phyloP scores from a whole-genome alignment of 2,329 filamentous ascomycete genomes.

The Volutella citrinella region DNA sequence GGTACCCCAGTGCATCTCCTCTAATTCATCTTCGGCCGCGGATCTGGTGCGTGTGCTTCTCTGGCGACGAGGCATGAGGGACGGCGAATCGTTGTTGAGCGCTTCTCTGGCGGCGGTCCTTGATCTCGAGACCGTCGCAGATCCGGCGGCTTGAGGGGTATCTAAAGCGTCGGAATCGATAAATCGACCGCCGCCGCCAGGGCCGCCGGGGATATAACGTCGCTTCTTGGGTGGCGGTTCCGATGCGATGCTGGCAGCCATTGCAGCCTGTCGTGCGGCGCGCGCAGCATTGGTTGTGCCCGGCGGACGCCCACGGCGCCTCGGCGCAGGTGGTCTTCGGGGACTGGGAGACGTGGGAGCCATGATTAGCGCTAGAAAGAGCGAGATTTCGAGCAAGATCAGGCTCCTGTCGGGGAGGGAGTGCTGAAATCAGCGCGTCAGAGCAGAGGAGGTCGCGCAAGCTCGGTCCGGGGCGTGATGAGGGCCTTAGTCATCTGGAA shows the following conservation, averaged over 20 bases:
- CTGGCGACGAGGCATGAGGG: conserved; percentile 53
- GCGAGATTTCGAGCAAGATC: too few species aligned
- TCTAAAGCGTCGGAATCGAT: conserved; percentile 69
- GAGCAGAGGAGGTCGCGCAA: conserved; percentile 27
- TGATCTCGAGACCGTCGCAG: conserved; percentile 50
- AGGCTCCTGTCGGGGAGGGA: too few species aligned
- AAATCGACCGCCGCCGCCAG: conserved; percentile 82
- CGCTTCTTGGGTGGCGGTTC: conserved; percentile 69
- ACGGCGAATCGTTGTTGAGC: conserved; percentile 32
- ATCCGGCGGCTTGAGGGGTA: conserved; percentile 41
- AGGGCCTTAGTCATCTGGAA: conserved; percentile 26
- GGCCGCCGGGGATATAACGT: conserved; percentile 81
- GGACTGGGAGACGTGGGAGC: conserved; percentile 37
- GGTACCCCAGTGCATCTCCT: conserved; percentile 73
- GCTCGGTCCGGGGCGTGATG: conserved; percentile 28
- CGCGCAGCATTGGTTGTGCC: conserved; percentile 41
- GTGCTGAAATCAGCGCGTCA: conserved; percentile 24
- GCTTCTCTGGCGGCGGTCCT: conserved; percentile 46
- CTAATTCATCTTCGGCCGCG: conserved; percentile 50
- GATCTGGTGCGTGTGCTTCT: conserved; percentile 53
- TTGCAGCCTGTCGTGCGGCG: conserved; percentile 35
- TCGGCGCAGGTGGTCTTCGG: conserved; percentile 39
- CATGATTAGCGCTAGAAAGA: conserved; percentile 20
- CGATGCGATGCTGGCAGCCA: conserved; percentile 33
- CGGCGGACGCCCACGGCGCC: conserved; percentile 46